Evolutionary conservation across 2,329 filamentous ascomycete genomes (phyloP), one percentile per base, ranked within the genome.

Genomic region (Coniochaeta ligniaria): DNA sequence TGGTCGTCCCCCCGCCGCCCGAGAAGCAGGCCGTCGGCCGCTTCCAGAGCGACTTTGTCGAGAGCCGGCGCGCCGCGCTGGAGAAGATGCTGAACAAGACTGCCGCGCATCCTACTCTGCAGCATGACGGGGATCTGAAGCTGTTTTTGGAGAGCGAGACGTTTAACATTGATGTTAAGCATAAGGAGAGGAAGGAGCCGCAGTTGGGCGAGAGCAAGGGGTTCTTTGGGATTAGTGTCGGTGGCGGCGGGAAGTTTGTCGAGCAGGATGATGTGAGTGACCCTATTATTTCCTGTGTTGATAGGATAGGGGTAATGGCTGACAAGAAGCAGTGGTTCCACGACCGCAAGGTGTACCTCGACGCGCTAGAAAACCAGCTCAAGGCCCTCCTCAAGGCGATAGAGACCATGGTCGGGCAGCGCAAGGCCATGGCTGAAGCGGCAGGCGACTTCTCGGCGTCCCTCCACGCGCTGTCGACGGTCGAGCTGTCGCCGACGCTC

Each of bases 71-170:
- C 67, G 90, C 92, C 63, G 95, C 95, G 16, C 78, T 99, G 61
- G 95, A 99, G 76, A 91, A 95, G 72, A 99, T 99, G 95, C 80
- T 97, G 60, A 98, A 97, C 83, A 98, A 96, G 80, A 95, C 87
- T 62, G 92, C 94, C 2, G 85, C 87, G 12, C 95, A 99, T 73
- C 89, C 92, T 8, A 90, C 92, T 36, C 80, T 99, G 65, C 95
- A 98, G 72, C 91, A 96, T 69, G 95, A 99, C 70, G 87, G 85
- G 6, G 95, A 99, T 70, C 76, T 99, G 63, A 99, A 99, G 78
- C 86, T 98, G 6, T 99, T 99, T 75, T 79, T 99, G 16, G 95
- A 99, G 75, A 98, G 93, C 71, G 95, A 99, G 69, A 83, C 92
- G 0, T 97, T 99, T 78, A 97, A 92, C 69, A 85, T 96, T 41